Evolutionary conservation across 805 yeast species (phyloP).

Genomic region (Teunomyces pallodes): DNA sequence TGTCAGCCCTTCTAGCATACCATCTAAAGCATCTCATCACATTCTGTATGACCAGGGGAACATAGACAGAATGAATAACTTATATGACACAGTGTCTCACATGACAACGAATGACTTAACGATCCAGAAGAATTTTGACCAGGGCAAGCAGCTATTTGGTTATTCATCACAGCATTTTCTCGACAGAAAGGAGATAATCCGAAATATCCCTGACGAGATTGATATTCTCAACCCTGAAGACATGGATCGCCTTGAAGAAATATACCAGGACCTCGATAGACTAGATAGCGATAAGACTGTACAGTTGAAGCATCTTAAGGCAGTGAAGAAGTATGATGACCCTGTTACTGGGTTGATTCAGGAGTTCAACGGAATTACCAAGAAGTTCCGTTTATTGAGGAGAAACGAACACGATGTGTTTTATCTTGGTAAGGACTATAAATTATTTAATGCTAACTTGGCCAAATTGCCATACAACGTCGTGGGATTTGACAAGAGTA

Average conservation of each 20-base stretch:
- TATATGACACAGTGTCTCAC: conserved; percentile 29
- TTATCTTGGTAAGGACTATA: conserved; percentile 27
- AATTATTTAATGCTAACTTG: conserved; percentile 26
- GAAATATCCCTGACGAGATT: conserved; percentile 34
- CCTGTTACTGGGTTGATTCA: conserved; percentile 27
- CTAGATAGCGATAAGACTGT: conserved; percentile 38
- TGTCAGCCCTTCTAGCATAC: not conserved
- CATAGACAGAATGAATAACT: conserved; percentile 15
- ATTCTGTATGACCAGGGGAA: conserved; percentile 6
- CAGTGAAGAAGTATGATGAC: conserved; percentile 32
- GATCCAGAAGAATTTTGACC: conserved; percentile 34
- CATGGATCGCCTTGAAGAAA: conserved; percentile 26
- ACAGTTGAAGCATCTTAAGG: conserved; percentile 35
- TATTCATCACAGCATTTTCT: conserved; percentile 34
- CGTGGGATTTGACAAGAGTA: conserved; percentile 39
- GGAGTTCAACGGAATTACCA: conserved; percentile 35
- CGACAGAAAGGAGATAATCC: conserved; percentile 29
- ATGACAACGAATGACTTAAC: conserved; percentile 38
- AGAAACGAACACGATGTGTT: conserved; percentile 30
- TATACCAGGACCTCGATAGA: conserved; percentile 28
- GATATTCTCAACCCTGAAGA: conserved; percentile 31
- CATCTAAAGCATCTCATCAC: not conserved
- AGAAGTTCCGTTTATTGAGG: conserved; percentile 36
- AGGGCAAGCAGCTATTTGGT: conserved; percentile 33
- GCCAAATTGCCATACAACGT: conserved; percentile 37